Evolutionary conservation across 345 rosid genomes (phyloP), one percentile per base, ranked within the genome.

Genomic region (Cardamine chenopodiifolia): DNA sequence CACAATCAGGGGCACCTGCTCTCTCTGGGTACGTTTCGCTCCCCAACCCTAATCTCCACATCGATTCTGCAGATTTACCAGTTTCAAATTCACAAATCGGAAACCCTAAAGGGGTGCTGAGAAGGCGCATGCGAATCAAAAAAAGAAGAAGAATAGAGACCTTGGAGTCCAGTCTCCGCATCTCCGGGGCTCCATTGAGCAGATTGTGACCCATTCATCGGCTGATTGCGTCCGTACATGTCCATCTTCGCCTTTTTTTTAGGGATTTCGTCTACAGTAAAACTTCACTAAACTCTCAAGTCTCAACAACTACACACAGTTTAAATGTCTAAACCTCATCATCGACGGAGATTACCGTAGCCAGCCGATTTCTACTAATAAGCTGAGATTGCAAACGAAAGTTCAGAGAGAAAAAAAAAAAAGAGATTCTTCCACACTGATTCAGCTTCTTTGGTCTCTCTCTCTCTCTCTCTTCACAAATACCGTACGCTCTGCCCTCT

Each of bases 1-100:
- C 88, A 84, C 99, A 96, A 79, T 92, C 94, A 42, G 97, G 88
- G n/a, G 86, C 85, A 47, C 86, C 85, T 4, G 85, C 83, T 62
- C 97, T 85, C 70, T 89, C 93, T n/a, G 98, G 99, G 77, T 90
- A 96, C 19, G 86, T 84, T 14, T 77, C 63, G 61, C 77, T 75
- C 66, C 86, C 82, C 70, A 90, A 74, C 50, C 85, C 84, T 81
- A 83, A 81, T 70, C 78, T 85, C 99, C 96, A 87, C 87, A 85
- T 89, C 26, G 92, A 85, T 74, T 90, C 98, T 96, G 81, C 85
- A 83, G 11, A 45, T 45, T 45, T 7, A 17, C 20, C n/a, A n/a
- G n/a, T n/a, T n/a, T n/a, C n/a, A n/a, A n/a, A n/a, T n/a, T n/a
- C n/a, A n/a, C n/a, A n/a, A n/a, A n/a, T n/a, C n/a, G n/a, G n/a